A percentile compares a stretch with the other conserved stretches of the same genome.
Conservation (phyloP, 2,329 filamentous ascomycete species). For the Epichloe uncinata region DNA sequence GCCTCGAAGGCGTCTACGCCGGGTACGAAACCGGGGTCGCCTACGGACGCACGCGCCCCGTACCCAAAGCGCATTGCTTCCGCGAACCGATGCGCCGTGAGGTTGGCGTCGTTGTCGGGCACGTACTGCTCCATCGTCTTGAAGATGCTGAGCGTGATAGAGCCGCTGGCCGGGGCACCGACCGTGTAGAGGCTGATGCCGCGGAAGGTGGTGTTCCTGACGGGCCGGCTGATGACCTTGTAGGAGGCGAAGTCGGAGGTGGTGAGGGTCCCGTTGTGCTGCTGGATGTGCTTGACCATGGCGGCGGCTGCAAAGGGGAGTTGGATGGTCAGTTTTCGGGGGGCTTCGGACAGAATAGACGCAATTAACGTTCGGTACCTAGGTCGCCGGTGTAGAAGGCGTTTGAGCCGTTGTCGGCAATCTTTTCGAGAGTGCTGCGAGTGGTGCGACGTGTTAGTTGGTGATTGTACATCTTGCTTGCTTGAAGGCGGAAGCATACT, state of each 20-base stretch:
- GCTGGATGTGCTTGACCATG: conserved; percentile 56
- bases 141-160: conserved; percentile 59
- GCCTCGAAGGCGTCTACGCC: conserved; percentile 51
- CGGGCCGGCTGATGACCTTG: conserved; percentile 48
- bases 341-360: not conserved
- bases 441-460: not conserved
- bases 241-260: conserved; percentile 65
- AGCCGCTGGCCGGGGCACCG: conserved; percentile 65
- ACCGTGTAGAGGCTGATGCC: conserved; percentile 57
- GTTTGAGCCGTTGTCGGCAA: conserved; percentile 59
- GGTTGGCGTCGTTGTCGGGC: conserved; percentile 42
- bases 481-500: conserved; percentile 17
- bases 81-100: conserved; percentile 69
- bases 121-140: conserved; percentile 72
- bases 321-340: conserved; percentile 5
- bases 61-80: conserved; percentile 89
- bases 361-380: conserved; percentile 16
- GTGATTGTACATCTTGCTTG: not conserved
- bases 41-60: conserved; percentile 62
- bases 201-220: conserved; percentile 51
- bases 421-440: conserved; percentile 52
- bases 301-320: conserved; percentile 43
- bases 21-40: conserved; percentile 64
- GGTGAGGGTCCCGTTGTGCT: conserved; percentile 72
- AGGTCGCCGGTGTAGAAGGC: conserved; percentile 63